Evolutionary conservation across 2,329 filamentous ascomycete genomes (phyloP), one percentile per base, ranked within the genome.

Genomic region (Cercospora citrullina): DNA sequence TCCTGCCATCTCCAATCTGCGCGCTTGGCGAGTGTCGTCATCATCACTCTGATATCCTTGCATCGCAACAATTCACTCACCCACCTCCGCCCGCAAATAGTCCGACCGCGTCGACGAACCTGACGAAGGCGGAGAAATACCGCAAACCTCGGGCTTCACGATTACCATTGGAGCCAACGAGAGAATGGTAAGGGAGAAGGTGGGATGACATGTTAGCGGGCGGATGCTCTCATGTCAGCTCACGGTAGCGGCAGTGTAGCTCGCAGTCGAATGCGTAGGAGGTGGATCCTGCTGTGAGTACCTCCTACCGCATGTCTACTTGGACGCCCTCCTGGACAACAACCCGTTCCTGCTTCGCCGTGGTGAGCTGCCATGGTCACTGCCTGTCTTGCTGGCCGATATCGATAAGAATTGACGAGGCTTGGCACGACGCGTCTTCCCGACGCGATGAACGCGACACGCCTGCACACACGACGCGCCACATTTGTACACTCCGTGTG

Each of bases 341-440:
- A 26, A 51, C 5, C 45, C 10, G 45, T 23, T 51, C 18, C 45
- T 23, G 45, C 45, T 51, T 23, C 45, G 33, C 33, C 5, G 33
- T 39, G 33, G 33, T 39, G 18, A 23, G 10, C 21, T 23, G 18
- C 18, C 42, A 48, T 23, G 9, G 9, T 48, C 42, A 48, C 45
- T 23, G 21, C 21, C 36, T 26, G 45, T 14, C 21, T 51, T 51
- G 21, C 21, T 23, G 18, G 45, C 21, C 18, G 45, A 23, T 23
- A 23, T 23, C 48, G 48, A 53, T 53, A 53, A 53, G 48, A 16
- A n/a, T 53, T 14, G 23, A n/a, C 7, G 8, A 26, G 48, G 10
- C 48, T 53, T 53, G 48, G 48, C 48, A 53, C 21, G 21, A 53
- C 48, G 48, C 48, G 48, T 53, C 48, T 53, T 53, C 48, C 48